phyloP scores from a whole-genome alignment of 2,329 filamentous ascomycete genomes.

The Colletotrichum australisinense region DNA sequence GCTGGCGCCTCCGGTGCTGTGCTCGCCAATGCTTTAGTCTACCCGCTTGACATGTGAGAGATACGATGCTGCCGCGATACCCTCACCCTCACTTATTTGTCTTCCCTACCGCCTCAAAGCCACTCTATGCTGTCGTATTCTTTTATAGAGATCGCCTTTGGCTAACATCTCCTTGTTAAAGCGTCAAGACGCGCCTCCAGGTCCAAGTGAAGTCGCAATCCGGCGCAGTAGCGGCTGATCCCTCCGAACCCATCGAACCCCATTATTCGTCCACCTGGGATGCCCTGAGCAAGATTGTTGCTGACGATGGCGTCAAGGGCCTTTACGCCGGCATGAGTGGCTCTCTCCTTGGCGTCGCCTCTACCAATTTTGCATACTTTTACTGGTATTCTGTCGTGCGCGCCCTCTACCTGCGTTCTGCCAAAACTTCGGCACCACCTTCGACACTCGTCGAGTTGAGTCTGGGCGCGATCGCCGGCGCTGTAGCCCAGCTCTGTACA shows the following conservation, averaged over 20 bases:
- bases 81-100: neutral
- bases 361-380: conserved; percentile 99
- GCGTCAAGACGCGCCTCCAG: conserved; percentile 95
- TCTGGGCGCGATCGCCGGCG: conserved; percentile 88
- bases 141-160: conserved; percentile 25
- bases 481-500: conserved; percentile 93
- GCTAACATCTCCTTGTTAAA: conserved; percentile 49
- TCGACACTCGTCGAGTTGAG: conserved; percentile 85
- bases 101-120: conserved; percentile 2
- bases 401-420: conserved; percentile 77
- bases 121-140: neutral
- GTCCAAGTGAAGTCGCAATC: conserved; percentile 83
- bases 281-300: conserved; percentile 85
- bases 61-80: conserved; percentile 6
- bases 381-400: conserved; percentile 97
- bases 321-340: conserved; percentile 92
- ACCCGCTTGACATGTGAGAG: conserved; percentile 94
- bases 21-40: conserved; percentile 93
- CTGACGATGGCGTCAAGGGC: conserved; percentile 82
- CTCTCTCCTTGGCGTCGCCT: conserved; percentile 89
- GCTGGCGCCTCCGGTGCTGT: conserved; percentile 94
- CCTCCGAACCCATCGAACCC: conserved; percentile 60
- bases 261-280: conserved; percentile 92
- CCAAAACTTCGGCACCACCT: conserved; percentile 65
- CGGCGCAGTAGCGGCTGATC: conserved; percentile 54